A percentile compares a stretch with the other conserved stretches of the same genome.
Conservation (phyloP, 495 filamentous ascomycete genomes). For the Daldinia bambusicola region DNA sequence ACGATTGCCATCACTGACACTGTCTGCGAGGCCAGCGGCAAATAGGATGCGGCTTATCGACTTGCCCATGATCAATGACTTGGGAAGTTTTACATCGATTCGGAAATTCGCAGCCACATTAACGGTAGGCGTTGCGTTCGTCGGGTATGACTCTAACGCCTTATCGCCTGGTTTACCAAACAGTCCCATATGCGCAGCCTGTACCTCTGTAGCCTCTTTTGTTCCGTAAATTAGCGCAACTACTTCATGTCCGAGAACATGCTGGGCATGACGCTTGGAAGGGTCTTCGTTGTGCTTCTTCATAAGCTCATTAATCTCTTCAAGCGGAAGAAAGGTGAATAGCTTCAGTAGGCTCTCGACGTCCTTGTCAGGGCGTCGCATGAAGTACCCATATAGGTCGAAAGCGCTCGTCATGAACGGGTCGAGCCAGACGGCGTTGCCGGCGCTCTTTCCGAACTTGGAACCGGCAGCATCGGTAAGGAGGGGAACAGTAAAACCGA, state of each 20-base stretch:
- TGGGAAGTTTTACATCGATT: slow-evolving; percentile 70
- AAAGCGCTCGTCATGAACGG: slow-evolving; percentile 79
- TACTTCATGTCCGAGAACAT: slow-evolving; percentile 81
- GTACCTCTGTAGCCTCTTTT: slow-evolving; percentile 64
- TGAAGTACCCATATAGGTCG: slow-evolving; percentile 88
- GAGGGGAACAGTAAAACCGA: slow-evolving; percentile 89
- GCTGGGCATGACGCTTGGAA: slow-evolving; percentile 79
- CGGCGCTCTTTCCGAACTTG: slow-evolving; percentile 96
- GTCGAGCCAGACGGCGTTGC: slow-evolving; percentile 95
- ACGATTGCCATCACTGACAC: slow-evolving; percentile 72
- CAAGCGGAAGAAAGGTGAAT: slow-evolving; percentile 86
- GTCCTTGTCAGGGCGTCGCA: slow-evolving; percentile 81
- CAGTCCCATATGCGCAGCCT: slow-evolving; percentile 67
- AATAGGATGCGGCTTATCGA: slow-evolving; percentile 72
- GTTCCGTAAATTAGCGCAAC: slow-evolving; percentile 80
- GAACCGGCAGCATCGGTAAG: slow-evolving; percentile 84
- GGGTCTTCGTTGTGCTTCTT: slow-evolving; percentile 71
- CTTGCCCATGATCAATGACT: slow-evolving; percentile 69
- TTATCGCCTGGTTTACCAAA: slow-evolving; percentile 48
- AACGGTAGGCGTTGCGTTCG: neutral
- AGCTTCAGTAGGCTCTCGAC: slow-evolving; percentile 84
- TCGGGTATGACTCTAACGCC: slow-evolving; percentile 20
- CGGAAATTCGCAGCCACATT: slow-evolving; percentile 43
- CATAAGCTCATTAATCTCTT: slow-evolving; percentile 72
- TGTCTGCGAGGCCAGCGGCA: slow-evolving; percentile 73